A percentile compares a stretch with the other conserved stretches of the same genome.
Evolutionary conservation across 2,329 filamentous ascomycete species (phyloP).

Genomic region (Tricladium varicosporioides): DNA sequence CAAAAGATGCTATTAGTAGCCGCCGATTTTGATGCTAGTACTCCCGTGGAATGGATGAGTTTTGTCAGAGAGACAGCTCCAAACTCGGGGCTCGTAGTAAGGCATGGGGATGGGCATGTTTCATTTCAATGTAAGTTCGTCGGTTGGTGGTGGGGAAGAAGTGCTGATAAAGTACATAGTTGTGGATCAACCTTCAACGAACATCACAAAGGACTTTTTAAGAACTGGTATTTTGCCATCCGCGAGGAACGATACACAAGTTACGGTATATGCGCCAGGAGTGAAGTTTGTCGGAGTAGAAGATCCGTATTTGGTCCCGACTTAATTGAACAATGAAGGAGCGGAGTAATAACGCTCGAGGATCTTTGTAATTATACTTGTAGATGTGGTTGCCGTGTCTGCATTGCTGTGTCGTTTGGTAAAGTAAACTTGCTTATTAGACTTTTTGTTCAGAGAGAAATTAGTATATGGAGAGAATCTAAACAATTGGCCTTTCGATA

Average conservation of each 20-base stretch:
- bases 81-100: conserved; percentile 11
- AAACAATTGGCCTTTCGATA: too few relatives aligned
- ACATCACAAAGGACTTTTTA: conserved; percentile 12
- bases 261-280: conserved; percentile 13
- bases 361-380: too few relatives aligned
- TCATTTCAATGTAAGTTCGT: conserved; percentile 4
- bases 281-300: background rate
- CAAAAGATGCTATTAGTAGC: background rate
- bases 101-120: conserved; percentile 19
- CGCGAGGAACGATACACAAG: conserved; percentile 1
- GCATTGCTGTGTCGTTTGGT: too few relatives aligned
- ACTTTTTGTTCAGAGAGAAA: too few relatives aligned
- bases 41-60: conserved; percentile 5
- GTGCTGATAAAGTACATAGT: background rate
- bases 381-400: too few relatives aligned
- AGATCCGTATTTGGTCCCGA: conserved; percentile 12
- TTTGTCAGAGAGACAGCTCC: conserved; percentile 6
- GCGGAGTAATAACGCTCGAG: too few relatives aligned
- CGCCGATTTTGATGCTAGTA: background rate
- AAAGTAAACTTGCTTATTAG: too few relatives aligned
- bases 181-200: conserved; percentile 9
- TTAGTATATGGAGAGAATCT: too few relatives aligned
- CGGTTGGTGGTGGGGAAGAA: background rate
- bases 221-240: conserved; percentile 9
- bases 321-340: background rate